phyloP scores from a whole-genome alignment of 306 rosid genomes.

The Fagus crenata region DNA sequence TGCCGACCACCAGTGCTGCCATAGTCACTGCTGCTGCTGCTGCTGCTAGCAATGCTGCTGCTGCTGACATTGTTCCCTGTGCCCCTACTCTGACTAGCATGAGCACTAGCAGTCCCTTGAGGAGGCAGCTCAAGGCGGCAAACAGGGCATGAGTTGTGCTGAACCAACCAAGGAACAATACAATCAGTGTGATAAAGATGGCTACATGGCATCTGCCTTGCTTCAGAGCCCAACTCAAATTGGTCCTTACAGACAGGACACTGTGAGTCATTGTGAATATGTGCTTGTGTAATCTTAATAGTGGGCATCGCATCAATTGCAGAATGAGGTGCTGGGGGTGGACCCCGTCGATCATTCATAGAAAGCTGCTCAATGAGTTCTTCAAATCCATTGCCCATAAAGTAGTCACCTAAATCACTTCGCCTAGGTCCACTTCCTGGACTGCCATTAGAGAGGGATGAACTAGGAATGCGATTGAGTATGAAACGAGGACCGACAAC shows the following conservation, averaged over 20 bases:
- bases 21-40: conserved; percentile 17
- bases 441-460: conserved; percentile 35
- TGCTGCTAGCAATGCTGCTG: not conserved
- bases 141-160: conserved; percentile 81
- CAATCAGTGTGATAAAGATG: conserved; percentile 86
- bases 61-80: conserved; percentile 34
- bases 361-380: conserved; percentile 62
- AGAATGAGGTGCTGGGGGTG: conserved; percentile 67
- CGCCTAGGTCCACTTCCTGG: conserved; percentile 50
- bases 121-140: conserved; percentile 78
- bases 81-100: conserved; percentile 30
- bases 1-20: conserved; percentile 36
- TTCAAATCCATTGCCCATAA: conserved; percentile 60
- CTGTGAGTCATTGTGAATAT: conserved; percentile 62
- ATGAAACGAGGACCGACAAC: conserved; percentile 47
- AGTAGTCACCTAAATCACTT: conserved; percentile 44
- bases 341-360: conserved; percentile 58
- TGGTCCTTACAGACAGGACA: conserved; percentile 76
- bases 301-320: conserved; percentile 78
- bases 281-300: conserved; percentile 51
- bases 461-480: conserved; percentile 56
- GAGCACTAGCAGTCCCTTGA: conserved; percentile 40
- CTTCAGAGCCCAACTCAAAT: conserved; percentile 70
- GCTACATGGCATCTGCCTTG: conserved; percentile 78
- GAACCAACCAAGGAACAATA: conserved; percentile 77